Evolutionary conservation across 331 rosid genomes (phyloP).

Genomic region (Arachis monticola): DNA sequence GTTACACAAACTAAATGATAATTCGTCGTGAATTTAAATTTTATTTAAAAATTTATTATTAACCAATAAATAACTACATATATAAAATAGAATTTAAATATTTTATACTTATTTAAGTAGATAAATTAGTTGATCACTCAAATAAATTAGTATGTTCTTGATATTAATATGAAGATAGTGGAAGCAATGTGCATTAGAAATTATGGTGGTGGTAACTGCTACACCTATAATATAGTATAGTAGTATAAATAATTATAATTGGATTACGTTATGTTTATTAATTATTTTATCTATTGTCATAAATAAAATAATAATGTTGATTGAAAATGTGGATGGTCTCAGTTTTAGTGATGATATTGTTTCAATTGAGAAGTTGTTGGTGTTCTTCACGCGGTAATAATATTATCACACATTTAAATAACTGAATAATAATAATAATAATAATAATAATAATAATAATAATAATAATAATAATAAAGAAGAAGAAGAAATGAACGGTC

Average conservation of each 20-base stretch:
- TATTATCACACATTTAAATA: conserved; percentile 31
- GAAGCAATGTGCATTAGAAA: conserved; percentile 10
- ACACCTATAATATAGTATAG: conserved; percentile 2
- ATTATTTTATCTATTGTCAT: conserved; percentile 8
- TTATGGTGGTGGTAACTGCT: conserved; percentile 37
- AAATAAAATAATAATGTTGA: background rate
- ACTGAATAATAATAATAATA: background rate
- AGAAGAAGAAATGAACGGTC: conserved; percentile 16
- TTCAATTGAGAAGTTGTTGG: background rate
- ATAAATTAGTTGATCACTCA: too few relatives aligned
- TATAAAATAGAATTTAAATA: too few relatives aligned
- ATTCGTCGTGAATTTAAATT: too few relatives aligned
- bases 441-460: too few relatives aligned
- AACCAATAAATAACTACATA: too few relatives aligned
- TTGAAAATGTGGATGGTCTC: background rate
- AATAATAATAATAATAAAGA: too few relatives aligned
- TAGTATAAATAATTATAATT: background rate
- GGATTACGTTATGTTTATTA: conserved; percentile 8
- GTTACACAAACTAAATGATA: too few relatives aligned
- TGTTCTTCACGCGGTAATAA: background rate
- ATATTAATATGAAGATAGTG: conserved; percentile 18
- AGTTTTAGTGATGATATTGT: background rate
- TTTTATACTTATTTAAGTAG: too few relatives aligned
- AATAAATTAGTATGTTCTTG: background rate
- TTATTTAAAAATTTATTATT: too few relatives aligned